Base-by-base conservation (phyloP, 352 stramenopile species). In the Globisporangium splendens region DNA sequence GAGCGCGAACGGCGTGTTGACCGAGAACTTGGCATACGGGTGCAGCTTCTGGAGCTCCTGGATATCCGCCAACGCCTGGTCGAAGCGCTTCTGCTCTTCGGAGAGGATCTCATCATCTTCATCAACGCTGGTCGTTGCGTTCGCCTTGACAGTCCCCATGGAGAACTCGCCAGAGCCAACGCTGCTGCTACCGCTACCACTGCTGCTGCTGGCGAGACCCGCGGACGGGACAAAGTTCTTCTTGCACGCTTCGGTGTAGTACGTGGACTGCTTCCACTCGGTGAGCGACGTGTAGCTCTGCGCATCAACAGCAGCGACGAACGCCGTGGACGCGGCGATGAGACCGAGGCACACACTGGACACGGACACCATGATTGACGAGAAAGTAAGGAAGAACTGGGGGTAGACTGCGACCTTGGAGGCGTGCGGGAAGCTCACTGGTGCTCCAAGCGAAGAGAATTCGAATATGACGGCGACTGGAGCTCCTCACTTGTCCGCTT, bases 1-100 rank as follows among this genome's bases (percentile, higher is more conserved):
- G 38, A 89, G 66, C 50, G 69, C 73, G 43, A 89, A 89, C 28
- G 75, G 75, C 28, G 79, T 74, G 52, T 86, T 69, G 35, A 83
- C 62, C 14, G 74, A 83, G 62, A 89, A 91, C 39, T 56, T 72
- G 18, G 78, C 78, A 39, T 76, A 50, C 12, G 77, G 79, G 22
- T 89, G 73, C 33, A 70, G 56, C 56, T 75, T 62, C 62, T 84
- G 64, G 13, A 86, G 71, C 56, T 71, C 55, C 0, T 62, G 55
- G 46, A 89, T 73, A 22, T 48, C 24, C 43, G 62, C 47, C 15
- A 87, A 54, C 8, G 77, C 73, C 33, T 73, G 59, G 7, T 75
- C 63, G 54, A 79, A 87, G 20, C 77, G 77, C 53, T 79, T 62
- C 63, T 80, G 69, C 61, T 87, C n/a, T n/a, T n/a, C n/a, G n/a